phyloP scores from a whole-genome alignment of 768 basidiomycete genomes.

The Rhodocollybia butyracea region DNA sequence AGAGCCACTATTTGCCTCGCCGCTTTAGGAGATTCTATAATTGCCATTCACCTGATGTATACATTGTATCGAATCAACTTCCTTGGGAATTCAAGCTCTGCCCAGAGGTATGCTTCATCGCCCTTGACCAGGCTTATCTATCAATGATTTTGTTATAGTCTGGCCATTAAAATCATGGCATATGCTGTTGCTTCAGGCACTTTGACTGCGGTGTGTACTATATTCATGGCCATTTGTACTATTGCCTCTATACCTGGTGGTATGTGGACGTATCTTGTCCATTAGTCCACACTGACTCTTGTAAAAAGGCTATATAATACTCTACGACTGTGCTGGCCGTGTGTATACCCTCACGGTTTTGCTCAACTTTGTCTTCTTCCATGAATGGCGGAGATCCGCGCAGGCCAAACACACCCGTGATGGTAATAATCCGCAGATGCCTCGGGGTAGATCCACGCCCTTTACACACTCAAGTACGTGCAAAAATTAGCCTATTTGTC shows the following conservation, averaged over 20 bases:
- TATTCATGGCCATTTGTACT: background rate
- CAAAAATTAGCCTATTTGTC: too few relatives aligned
- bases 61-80: background rate
- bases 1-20: background rate
- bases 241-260: background rate
- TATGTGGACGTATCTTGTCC: background rate
- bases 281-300: background rate
- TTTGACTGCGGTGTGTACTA: background rate
- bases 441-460: too few relatives aligned
- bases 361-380: background rate
- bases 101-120: background rate
- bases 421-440: too few relatives aligned
- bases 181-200: conserved; percentile 2
- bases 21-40: background rate
- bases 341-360: background rate
- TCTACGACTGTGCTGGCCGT: background rate
- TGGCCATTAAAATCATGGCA: background rate
- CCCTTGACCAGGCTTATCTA: background rate
- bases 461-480: too few relatives aligned
- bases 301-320: background rate
- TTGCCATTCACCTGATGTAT: background rate
- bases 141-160: background rate
- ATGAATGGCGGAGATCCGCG: background rate
- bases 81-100: background rate
- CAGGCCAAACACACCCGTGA: too few relatives aligned